Base-by-base conservation (phyloP, 1,139 yeast species). In the Pichia sp. region DNA sequence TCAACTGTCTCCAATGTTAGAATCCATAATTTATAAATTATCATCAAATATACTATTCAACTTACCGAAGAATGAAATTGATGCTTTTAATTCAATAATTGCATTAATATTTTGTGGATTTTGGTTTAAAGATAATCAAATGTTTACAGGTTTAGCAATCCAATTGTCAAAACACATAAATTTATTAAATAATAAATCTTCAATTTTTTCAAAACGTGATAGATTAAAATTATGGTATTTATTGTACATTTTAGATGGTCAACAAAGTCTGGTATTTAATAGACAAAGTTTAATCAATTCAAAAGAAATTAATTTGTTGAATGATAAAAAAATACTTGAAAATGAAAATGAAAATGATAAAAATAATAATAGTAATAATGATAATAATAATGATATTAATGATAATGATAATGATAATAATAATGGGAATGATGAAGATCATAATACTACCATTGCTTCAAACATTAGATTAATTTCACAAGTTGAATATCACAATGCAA, bases 401-500 rank as follows among this genome's bases (percentile, higher is more conserved):
- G 39, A 45, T n/a, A 31, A 8, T n/a, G 9, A 11, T 10, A 38
- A 29, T 3, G 42, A 22, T 7, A 44, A 39, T 4, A 22, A 33
- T 38, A 9, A n/a, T 13, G 33, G 18, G 3, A 8, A 49, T 11
- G 42, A 46, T 18, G 14, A 13, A 5, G 38, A 42, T 18, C 29
- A 38, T 30, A 19, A 51, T 6, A 50, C 60, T 16, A 56, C 51
- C 29, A 69, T 76, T 53, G 72, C 83, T 10, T 36, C 41, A 0
- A 84, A 84, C 62, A 69, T 83, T 67, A 70, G 86, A 52, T 68
- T 84, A n/a, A 83, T 83, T 8, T 82, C 88, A 1, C 88, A 83
- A 63, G 84, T 84, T 7, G 89, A 84, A 62, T 83, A 83, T 60
- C 83, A 83, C 60, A 85, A 80, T 62, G 89, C 89, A 0, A 70